Conservation (phyloP, 1,284 basidiomycete species). For the Pascua guehoae region DNA sequence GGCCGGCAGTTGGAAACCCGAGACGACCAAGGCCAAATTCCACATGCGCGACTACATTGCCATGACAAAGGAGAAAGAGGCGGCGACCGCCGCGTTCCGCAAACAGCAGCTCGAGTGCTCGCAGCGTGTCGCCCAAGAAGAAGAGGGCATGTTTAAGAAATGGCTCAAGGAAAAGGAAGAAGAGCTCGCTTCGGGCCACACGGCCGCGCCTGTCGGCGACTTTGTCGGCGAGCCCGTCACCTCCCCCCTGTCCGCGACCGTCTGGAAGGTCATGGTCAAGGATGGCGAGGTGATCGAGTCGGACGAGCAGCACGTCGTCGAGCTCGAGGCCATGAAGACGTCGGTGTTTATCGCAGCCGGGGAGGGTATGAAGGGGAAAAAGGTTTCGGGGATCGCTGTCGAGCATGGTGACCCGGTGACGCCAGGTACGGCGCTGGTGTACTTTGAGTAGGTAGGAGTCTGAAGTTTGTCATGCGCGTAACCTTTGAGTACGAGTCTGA, state of each 20-base stretch:
- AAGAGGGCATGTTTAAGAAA: slow-evolving; percentile 25
- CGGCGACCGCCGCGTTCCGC: slow-evolving; percentile 54
- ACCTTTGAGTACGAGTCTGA: slow-evolving; percentile 9
- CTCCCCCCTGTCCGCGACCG: slow-evolving; percentile 56
- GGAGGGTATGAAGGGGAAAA: slow-evolving; percentile 30
- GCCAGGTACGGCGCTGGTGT: slow-evolving; percentile 13
- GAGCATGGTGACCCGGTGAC: slow-evolving; percentile 22
- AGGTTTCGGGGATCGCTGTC: slow-evolving; percentile 26
- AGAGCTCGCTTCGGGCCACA: slow-evolving; percentile 10
- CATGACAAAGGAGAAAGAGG: slow-evolving; percentile 10
- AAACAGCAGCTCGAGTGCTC: slow-evolving; percentile 30
- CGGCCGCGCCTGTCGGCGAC: not conserved
- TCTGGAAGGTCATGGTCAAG: slow-evolving; percentile 59
- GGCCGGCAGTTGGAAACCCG: slow-evolving; percentile 57
- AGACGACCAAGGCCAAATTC: slow-evolving; percentile 44
- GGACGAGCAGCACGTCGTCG: slow-evolving; percentile 56
- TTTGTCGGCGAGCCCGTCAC: slow-evolving; percentile 25
- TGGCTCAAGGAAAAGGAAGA: slow-evolving; percentile 17
- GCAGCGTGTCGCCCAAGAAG: slow-evolving; percentile 23
- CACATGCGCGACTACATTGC: slow-evolving; percentile 15
- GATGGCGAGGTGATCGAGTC: slow-evolving; percentile 54
- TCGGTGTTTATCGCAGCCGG: slow-evolving; percentile 31
- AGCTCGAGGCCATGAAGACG: slow-evolving; percentile 68
- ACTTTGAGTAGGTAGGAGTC: slow-evolving; percentile 11
- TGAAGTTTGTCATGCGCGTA: no score